phyloP scores from a whole-genome alignment of 1,284 basidiomycete genomes.

The Fistulina hepatica region DNA sequence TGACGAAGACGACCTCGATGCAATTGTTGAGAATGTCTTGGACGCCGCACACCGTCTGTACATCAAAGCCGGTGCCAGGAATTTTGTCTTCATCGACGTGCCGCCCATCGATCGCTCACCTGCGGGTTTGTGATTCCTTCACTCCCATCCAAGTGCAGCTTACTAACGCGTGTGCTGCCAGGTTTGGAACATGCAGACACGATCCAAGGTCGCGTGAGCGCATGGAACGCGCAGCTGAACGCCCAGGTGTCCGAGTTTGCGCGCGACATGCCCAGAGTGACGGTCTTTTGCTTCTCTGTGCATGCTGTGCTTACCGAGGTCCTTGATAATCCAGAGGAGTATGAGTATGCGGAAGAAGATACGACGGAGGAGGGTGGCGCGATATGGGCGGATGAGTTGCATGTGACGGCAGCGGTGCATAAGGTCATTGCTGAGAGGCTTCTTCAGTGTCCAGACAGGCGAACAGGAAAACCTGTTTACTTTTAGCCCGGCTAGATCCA shows the following conservation, averaged over 20 bases:
- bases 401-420: conserved; percentile 23
- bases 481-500: too few species aligned
- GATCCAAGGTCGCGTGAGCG: not conserved
- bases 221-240: conserved; percentile 22
- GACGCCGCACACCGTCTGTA: not conserved
- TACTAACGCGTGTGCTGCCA: not conserved
- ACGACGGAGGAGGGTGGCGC: conserved; percentile 15
- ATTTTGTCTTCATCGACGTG: conserved; percentile 14
- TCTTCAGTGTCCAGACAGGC: conserved; percentile 21
- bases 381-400: conserved; percentile 26
- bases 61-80: conserved; percentile 7
- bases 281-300: conserved; percentile 21
- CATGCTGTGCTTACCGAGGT: conserved; percentile 20
- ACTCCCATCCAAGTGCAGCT: not conserved
- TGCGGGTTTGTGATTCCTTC: conserved; percentile 2
- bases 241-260: conserved; percentile 15
- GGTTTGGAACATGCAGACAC: conserved; percentile 8
- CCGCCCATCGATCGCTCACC: conserved; percentile 14
- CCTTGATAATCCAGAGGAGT: conserved; percentile 21
- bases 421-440: conserved; percentile 13
- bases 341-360: conserved; percentile 20
- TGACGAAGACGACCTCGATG: not conserved
- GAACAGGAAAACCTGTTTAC: conserved; percentile 5
- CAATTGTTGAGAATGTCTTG: not conserved
- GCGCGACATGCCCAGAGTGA: conserved; percentile 10